Base-by-base conservation (phyloP, 768 basidiomycete species). In the Termitomyces eurrhizus region DNA sequence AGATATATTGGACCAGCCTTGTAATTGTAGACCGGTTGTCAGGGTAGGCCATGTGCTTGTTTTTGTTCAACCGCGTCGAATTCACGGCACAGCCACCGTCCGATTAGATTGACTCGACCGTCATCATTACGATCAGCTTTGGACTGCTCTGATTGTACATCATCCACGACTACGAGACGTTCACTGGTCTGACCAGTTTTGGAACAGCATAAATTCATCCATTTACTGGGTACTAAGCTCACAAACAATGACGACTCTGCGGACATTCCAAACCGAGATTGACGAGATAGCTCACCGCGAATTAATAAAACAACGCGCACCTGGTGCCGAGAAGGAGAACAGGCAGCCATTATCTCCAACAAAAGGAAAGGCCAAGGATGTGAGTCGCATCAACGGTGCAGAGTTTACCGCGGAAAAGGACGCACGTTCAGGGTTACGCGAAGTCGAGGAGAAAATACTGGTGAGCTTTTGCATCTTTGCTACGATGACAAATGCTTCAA, bases 231-330 rank as follows among this genome's bases (percentile, higher is more conserved):
- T 11, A 59, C 29, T 13, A 53, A 9, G 29, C 26, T 58, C 62
- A 42, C 32, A 46, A 14, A 56, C 48, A 72, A 84, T 84, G 83
- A 78, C 83, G 16, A 83, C 76, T 57, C 72, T 87, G 65, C 81
- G 83, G 42, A 80, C 79, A 16, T 87, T 88, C 66, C 90, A 93
- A 72, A 80, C 74, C 66, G 89, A 91, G 73, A 93, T 92, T 62
- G 86, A 92, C 62, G 83, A 89, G 64, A 88, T 92, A 67, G 84
- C 85, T 60, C 77, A 81, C 65, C 83, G 86, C 53, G 89, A 91
- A 72, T 74, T 84, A 49, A 74, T 80, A 35, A 90, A 82, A 71
- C 86, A 90, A 64, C 83, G 88, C 44, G 71, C 73, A 11, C 76
- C 50, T 50, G 72, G 75, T 61, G 75, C 73, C 62, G 73, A 76